phyloP scores from a whole-genome alignment of 192 early-diverging fungal genomes.

The Phycomyces blakesleeanus region DNA sequence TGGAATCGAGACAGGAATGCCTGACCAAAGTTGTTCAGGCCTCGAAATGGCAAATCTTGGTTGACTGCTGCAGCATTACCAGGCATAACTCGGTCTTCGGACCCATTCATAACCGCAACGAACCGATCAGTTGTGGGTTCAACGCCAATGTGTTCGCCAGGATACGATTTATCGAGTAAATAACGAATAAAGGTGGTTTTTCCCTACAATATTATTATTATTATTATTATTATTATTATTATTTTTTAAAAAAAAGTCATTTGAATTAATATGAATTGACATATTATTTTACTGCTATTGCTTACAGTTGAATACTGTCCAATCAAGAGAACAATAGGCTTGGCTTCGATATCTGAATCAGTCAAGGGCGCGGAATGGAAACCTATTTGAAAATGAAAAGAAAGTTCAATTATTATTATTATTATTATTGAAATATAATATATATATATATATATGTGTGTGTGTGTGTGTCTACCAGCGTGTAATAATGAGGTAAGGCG shows the following conservation, averaged over 20 bases:
- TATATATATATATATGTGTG: too few relatives aligned
- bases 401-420: too few relatives aligned
- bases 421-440: too few relatives aligned
- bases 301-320: slow-evolving; percentile 82
- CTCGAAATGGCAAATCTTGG: slow-evolving; percentile 76
- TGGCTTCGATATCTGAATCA: slow-evolving; percentile 77
- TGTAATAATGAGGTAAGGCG: too few relatives aligned
- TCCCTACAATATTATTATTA: too few relatives aligned
- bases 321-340: slow-evolving; percentile 82
- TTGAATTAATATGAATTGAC: neutral
- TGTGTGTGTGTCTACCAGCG: too few relatives aligned
- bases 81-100: slow-evolving; percentile 74
- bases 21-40: slow-evolving; percentile 76
- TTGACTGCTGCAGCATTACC: slow-evolving; percentile 85
- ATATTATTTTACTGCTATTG: slow-evolving; percentile 3
- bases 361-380: slow-evolving; percentile 80
- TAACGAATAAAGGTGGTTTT: slow-evolving; percentile 84
- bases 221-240: too few relatives aligned
- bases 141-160: slow-evolving; percentile 80
- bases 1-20: slow-evolving; percentile 69
- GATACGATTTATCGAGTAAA: slow-evolving; percentile 73
- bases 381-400: too few relatives aligned
- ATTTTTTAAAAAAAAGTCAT: too few relatives aligned
- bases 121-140: slow-evolving; percentile 87
- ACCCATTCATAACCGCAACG: slow-evolving; percentile 77